Evolutionary conservation across 2,329 filamentous ascomycete species (phyloP).

Genomic region (Exophiala calicioides): DNA sequence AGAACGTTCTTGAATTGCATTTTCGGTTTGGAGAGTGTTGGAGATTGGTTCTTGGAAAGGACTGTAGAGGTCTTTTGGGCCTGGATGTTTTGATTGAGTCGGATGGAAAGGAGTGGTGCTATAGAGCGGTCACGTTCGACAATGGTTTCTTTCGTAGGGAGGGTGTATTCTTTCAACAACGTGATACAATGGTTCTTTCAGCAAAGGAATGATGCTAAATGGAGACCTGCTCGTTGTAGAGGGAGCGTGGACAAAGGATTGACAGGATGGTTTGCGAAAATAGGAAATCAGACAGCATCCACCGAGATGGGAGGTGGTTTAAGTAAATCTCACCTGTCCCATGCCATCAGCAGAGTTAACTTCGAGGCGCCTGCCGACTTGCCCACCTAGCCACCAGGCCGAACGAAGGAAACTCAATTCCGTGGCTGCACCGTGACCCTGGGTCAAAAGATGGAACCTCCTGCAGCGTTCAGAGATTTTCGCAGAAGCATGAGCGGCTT

Average conservation of each 20-base stretch:
- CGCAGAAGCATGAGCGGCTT: conserved; percentile 22
- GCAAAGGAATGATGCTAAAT: conserved; percentile 34
- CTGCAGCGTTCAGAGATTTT: conserved; percentile 28
- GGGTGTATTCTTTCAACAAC: too few relatives aligned
- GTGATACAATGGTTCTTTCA: conserved; percentile 27
- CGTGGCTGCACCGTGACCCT: conserved; percentile 15
- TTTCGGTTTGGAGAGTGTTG: conserved; percentile 20
- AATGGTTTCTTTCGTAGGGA: too few relatives aligned
- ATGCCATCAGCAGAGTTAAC: conserved; percentile 21
- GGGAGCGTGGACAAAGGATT: conserved; percentile 22
- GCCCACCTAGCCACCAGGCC: too few relatives aligned
- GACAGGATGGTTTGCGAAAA: conserved; percentile 26
- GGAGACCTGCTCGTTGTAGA: conserved; percentile 31
- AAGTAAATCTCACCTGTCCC: conserved; percentile 21
- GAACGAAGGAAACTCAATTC: conserved; percentile 11
- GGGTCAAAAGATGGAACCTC: conserved; percentile 16
- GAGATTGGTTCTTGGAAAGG: conserved; percentile 15
- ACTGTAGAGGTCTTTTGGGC: conserved; percentile 17
- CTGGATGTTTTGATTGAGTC: background rate
- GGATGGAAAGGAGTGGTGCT: conserved; percentile 20
- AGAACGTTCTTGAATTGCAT: conserved; percentile 39
- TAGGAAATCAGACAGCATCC: conserved; percentile 23
- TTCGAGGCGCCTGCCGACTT: conserved; percentile 18
- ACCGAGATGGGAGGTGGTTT: conserved; percentile 23
- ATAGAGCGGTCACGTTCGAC: conserved; percentile 18